Conservation (phyloP, 257 asterid species). For the Penstemon newberryi region DNA sequence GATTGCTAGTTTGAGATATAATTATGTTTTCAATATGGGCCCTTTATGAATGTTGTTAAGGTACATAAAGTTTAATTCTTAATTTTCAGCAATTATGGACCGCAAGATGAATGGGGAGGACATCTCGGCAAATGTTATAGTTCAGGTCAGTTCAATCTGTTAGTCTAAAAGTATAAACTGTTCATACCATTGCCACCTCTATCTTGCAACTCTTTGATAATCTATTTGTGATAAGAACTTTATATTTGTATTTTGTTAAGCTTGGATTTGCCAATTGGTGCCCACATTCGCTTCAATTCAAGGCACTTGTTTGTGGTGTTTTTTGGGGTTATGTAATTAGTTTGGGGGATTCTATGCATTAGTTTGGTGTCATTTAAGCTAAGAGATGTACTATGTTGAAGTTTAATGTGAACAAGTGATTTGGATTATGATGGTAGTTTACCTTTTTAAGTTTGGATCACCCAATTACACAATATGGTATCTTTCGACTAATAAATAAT, state of each 20-base stretch:
- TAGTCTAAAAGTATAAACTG: not conserved
- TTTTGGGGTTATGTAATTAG: constrained; percentile 7
- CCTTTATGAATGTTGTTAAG: constrained; percentile 33
- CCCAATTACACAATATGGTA: constrained; percentile 9
- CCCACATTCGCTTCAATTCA: constrained; percentile 2
- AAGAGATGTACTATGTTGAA: constrained; percentile 10
- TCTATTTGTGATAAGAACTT: constrained; percentile 2
- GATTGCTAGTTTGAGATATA: not conserved
- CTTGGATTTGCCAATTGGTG: constrained; percentile 19
- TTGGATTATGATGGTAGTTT: constrained; percentile 4
- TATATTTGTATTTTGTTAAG: constrained; percentile 10
- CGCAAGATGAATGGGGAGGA: constrained; percentile 82
- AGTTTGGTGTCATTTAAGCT: constrained; percentile 16
- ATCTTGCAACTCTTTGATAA: constrained; percentile 8
- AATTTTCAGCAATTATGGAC: constrained; percentile 80
- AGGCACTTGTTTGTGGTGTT: constrained; percentile 16
- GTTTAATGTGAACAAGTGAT: not conserved
- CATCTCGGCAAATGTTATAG: constrained; percentile 63
- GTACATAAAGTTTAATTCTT: constrained; percentile 38
- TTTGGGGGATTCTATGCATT: constrained; percentile 1
- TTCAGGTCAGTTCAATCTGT: constrained; percentile 59
- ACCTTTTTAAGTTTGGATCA: constrained; percentile 10
- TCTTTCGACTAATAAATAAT: not conserved
- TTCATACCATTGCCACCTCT: not conserved
- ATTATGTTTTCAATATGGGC: not conserved